Base-by-base conservation (phyloP, 2,329 filamentous ascomycete species). In the Trichoderma atroviride region DNA sequence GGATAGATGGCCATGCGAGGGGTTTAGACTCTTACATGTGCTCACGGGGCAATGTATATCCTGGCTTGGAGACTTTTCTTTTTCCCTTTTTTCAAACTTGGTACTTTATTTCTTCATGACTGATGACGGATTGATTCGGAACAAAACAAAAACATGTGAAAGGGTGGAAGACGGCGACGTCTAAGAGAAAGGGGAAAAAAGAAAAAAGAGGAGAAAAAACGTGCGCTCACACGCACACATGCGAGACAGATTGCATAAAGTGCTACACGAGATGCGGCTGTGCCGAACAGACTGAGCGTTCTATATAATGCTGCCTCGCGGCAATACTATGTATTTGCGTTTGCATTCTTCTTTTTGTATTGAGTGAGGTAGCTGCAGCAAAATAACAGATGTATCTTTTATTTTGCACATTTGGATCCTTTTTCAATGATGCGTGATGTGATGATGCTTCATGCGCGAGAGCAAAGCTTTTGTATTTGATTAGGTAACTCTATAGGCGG, bases 231-330 rank as follows among this genome's bases (percentile, higher is more conserved):
- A 31, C 4, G 43, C 35, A 52, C 37, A 66, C 27, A 58, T 35
- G 53, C 27, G 27, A 63, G 33, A 57, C n/a, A 35, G 22, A 50
- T 50, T 22, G 40, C 40, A 43, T 35, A 52, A 29, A 55, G 50
- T 29, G 53, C 52, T 43, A 65, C 19, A 50, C 22, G n/a, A 50
- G 22, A 50, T 43, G 37, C n/a, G 56, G 56, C 11, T 40, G 35
- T 52, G 63, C 50, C 40, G 69, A 65, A 61, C 63, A 71, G 64
- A 67, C 57, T 76, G 58, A 33, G 63, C 55, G 58, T 66, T 63
- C 76, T 76, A 77, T 81, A 83, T 80, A 83, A 80, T 78, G 80
- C 77, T 84, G 82, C 82, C 83, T 83, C 83, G 73, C 83, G 83
- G 82, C 80, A 81, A 76, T 76, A 24, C 19, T 24, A 13, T 50